Evolutionary conservation across 495 filamentous ascomycete genomes (phyloP), one percentile per base, ranked within the genome.

Genomic region (Penicillium silybi): DNA sequence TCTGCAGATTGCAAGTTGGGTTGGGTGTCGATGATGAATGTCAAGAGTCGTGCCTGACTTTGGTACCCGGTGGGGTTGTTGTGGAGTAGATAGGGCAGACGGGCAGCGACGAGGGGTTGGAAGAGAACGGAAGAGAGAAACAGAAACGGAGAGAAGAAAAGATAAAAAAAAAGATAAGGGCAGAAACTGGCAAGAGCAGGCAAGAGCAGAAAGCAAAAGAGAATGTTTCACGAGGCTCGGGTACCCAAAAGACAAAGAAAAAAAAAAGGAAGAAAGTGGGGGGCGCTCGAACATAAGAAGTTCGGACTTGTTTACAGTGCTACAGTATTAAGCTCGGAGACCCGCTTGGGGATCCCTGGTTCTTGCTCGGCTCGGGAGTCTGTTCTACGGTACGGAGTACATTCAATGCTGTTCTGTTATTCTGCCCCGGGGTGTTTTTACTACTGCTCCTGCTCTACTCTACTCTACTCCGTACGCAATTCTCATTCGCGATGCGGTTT

Each of bases 21-120:
- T 18, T 20, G 20, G 25, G 25, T 20, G 23, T 48, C 39, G 46
- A 43, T 55, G 29, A 52, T 56, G 58, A 51, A 46, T 55, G 52
- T 56, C 44, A 53, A 23, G 22, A 45, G 53, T 47, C 50, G 38
- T 58, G 63, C 63, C 63, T 63, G 60, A 65, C 63, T 35, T 35
- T 50, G 53, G 54, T 58, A 61, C 52, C 54, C 53, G 37, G 62
- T 62, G 56, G 62, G 56, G 59, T 48, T 29, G 20, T 44, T 46
- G 57, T 61, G 60, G 60, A 54, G 55, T 54, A 18, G 11, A 40
- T 23, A 19, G 29, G 38, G 22, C 35, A 43, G 37, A 27, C 55
- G 54, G 59, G 59, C 59, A 65, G 56, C 50, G 56, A 64, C 44
- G 41, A 27, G 46, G 27, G 44, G 19, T 20, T 22, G 35, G 27